Percentiles rank a stretch among this genome's conserved stretches.
phyloP scores from a whole-genome alignment of 2,329 filamentous ascomycete species.

The Penicillium sclerotigenum region DNA sequence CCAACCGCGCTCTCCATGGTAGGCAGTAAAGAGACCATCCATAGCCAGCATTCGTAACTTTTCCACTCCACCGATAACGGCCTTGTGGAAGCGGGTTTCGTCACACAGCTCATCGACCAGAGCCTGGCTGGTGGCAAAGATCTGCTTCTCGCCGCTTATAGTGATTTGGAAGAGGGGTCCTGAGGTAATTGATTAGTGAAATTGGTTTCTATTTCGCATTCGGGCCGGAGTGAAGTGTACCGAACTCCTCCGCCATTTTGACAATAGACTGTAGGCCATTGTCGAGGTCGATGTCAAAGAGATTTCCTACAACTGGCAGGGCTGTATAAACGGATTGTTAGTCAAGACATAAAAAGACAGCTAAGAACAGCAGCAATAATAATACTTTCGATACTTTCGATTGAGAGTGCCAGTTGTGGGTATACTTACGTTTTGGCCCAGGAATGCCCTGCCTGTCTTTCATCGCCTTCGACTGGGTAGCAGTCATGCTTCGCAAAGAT shows the following conservation, averaged over 20 bases:
- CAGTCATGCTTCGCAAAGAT: background rate
- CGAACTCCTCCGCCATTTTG: background rate
- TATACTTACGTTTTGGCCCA: background rate
- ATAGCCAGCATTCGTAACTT: background rate
- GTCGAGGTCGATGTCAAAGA: background rate
- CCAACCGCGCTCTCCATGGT: background rate
- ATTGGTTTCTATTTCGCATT: background rate
- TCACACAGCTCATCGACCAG: background rate
- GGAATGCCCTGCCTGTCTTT: background rate
- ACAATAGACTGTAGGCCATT: background rate
- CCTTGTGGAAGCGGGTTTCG: background rate
- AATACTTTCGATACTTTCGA: too few species aligned
- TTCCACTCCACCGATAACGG: background rate
- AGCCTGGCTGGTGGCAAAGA: background rate
- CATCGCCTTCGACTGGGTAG: background rate
- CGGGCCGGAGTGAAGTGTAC: background rate
- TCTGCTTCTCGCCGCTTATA: background rate
- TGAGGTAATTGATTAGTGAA: background rate
- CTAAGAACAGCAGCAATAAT: background rate
- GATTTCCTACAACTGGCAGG: background rate
- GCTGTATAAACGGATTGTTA: background rate
- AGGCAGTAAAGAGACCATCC: background rate
- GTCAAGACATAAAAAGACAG: background rate
- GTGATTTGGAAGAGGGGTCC: background rate
- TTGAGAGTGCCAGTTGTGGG: background rate